Percentiles rank a stretch among this genome's conserved stretches.
phyloP scores from a whole-genome alignment of 768 basidiomycete genomes.

The Auriscalpium microsporum region DNA sequence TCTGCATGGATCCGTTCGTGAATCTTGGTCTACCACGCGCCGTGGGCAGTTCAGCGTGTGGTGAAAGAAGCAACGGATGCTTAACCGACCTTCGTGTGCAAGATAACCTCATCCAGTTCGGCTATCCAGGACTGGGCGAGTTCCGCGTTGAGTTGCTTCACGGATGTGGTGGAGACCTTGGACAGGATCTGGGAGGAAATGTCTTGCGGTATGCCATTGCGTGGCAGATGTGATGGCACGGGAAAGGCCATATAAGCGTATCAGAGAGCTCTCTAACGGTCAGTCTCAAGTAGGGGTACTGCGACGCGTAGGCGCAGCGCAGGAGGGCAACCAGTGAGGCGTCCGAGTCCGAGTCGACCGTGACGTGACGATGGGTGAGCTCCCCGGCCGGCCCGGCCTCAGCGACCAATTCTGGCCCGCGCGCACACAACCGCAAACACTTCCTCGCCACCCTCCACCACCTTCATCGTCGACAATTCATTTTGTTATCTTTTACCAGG shows the following conservation, averaged over 20 bases:
- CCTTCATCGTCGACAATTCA: too few species aligned
- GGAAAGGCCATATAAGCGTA: slow-evolving; percentile 56
- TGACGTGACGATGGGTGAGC: too few species aligned
- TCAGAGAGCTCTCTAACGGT: neutral
- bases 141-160: slow-evolving; percentile 47
- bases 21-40: slow-evolving; percentile 44
- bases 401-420: too few species aligned
- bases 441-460: too few species aligned
- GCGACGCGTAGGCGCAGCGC: too few species aligned
- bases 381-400: too few species aligned
- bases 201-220: slow-evolving; percentile 49
- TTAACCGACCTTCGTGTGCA: slow-evolving; percentile 55
- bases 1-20: slow-evolving; percentile 65
- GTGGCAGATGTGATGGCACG: slow-evolving; percentile 64
- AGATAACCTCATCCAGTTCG: slow-evolving; percentile 67
- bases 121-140: slow-evolving; percentile 61
- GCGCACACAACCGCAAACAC: too few species aligned
- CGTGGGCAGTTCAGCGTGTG: neutral
- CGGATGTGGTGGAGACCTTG: slow-evolving; percentile 56
- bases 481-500: too few species aligned
- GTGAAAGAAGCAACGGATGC: neutral
- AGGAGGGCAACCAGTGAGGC: too few species aligned
- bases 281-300: neutral
- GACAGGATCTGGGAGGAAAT: slow-evolving; percentile 64
- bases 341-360: too few species aligned